A percentile compares a stretch with the other conserved stretches of the same genome.
These are phyloP conservation scores for Taphrina wiesneri DNA, from an alignment of 1,139 yeast genomes.

Conservation along the genomic window DNA sequence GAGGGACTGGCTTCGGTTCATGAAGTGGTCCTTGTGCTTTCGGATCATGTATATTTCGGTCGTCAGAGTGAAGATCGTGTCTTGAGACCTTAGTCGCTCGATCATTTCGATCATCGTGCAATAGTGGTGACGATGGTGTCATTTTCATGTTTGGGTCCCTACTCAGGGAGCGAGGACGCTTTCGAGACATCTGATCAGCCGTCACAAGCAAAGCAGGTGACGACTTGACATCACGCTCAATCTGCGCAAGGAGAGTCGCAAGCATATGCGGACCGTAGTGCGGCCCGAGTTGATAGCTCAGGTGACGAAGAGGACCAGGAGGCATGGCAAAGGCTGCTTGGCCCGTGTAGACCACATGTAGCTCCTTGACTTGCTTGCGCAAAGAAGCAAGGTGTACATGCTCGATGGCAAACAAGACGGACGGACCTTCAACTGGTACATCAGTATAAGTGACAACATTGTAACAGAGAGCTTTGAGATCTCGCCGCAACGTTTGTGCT, in stretches of 20 bases:
- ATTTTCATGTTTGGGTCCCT: neutral
- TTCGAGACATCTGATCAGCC: neutral
- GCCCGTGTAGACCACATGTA: neutral
- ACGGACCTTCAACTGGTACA: neutral
- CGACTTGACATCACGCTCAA: neutral
- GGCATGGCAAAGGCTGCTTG: neutral
- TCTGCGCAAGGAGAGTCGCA: neutral
- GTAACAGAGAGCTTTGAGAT: neutral
- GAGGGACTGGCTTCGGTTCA: neutral
- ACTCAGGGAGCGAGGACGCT: neutral
- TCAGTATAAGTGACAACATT: neutral
- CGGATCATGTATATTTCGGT: neutral
- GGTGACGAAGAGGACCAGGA: neutral
- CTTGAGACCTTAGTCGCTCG: neutral
- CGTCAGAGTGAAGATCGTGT: neutral
- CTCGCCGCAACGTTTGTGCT: neutral
- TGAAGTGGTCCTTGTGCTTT: neutral
- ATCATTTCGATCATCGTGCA: neutral
- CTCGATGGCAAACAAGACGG: neutral
- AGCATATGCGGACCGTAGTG: conserved; percentile 2
- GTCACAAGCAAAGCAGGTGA: neutral
- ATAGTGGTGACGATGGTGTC: neutral
- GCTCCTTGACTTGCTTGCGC: neutral
- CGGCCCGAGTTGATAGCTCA: conserved; percentile 1
- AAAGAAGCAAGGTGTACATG: neutral